These are phyloP conservation scores for Colletotrichum sp. DNA, from an alignment of 2,329 filamentous ascomycete species.

Conservation along the genomic window DNA sequence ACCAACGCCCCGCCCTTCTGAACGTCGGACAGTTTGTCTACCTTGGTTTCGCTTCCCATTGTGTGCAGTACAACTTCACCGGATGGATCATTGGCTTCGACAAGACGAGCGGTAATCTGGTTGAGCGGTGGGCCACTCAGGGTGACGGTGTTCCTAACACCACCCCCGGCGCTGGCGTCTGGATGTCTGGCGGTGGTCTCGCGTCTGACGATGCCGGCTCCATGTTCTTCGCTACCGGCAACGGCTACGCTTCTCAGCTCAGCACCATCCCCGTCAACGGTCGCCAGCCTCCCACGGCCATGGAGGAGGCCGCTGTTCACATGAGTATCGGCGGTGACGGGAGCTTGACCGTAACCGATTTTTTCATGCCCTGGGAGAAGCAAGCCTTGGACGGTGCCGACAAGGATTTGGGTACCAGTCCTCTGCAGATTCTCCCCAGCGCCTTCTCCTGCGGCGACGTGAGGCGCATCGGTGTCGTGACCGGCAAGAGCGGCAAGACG, in stretches of 20 bases:
- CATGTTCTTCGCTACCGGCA: slow-evolving; percentile 43
- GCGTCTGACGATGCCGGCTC: slow-evolving; percentile 43
- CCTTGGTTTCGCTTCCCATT: slow-evolving; percentile 60
- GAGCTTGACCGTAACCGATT: slow-evolving; percentile 51
- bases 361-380: slow-evolving; percentile 62
- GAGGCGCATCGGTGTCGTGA: slow-evolving; percentile 52
- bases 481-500: slow-evolving; percentile 56
- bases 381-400: slow-evolving; percentile 54
- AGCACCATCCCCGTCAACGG: slow-evolving; percentile 41
- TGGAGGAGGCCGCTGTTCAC: slow-evolving; percentile 51
- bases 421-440: slow-evolving; percentile 49
- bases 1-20: slow-evolving; percentile 55
- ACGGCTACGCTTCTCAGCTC: slow-evolving; percentile 45
- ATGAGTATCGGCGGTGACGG: slow-evolving; percentile 46
- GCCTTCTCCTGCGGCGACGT: slow-evolving; percentile 49
- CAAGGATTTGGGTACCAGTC: slow-evolving; percentile 52
- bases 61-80: slow-evolving; percentile 61
- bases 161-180: slow-evolving; percentile 47
- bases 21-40: slow-evolving; percentile 53
- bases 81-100: slow-evolving; percentile 56
- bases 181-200: slow-evolving; percentile 46
- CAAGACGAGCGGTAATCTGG: slow-evolving; percentile 41
- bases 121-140: slow-evolving; percentile 46
- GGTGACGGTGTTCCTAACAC: slow-evolving; percentile 41
- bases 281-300: slow-evolving; percentile 41